Evolutionary conservation across 2,329 filamentous ascomycete genomes (phyloP).

Genomic region (Monilinia polystroma): DNA sequence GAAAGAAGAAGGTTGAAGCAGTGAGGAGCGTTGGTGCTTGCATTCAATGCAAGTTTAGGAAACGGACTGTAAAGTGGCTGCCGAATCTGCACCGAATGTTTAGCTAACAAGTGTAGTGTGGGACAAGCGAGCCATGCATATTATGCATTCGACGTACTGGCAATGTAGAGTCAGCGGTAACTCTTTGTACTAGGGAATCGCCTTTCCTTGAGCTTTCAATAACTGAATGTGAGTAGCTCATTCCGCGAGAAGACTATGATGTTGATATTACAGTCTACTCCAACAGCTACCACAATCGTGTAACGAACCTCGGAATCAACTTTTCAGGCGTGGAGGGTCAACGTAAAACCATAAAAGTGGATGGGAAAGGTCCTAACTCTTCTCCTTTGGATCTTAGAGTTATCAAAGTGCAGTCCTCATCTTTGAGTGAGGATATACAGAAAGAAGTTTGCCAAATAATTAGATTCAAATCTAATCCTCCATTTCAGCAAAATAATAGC

Average conservation of each 20-base stretch:
- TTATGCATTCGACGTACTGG: slow-evolving; percentile 19
- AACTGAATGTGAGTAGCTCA: slow-evolving; percentile 18
- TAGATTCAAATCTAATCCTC: neutral
- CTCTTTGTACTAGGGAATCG: slow-evolving; percentile 22
- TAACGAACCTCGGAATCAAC: slow-evolving; percentile 15
- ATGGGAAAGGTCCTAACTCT: slow-evolving; percentile 30
- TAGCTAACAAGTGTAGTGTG: slow-evolving; percentile 20
- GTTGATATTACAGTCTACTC: slow-evolving; percentile 2
- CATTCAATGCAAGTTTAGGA: slow-evolving; percentile 37
- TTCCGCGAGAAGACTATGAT: neutral
- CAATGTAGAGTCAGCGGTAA: slow-evolving; percentile 8
- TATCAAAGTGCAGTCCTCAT: slow-evolving; percentile 24
- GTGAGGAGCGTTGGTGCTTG: slow-evolving; percentile 37
- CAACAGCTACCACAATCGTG: neutral
- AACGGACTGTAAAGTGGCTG: slow-evolving; percentile 32
- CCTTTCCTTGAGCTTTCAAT: slow-evolving; percentile 24
- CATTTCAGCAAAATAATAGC: neutral
- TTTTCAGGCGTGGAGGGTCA: neutral
- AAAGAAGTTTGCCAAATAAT: slow-evolving; percentile 6
- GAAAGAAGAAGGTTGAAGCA: slow-evolving; percentile 26
- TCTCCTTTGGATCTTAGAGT: slow-evolving; percentile 28
- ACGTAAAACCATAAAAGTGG: slow-evolving; percentile 27
- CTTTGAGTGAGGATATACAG: slow-evolving; percentile 17
- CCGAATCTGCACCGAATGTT: no score
- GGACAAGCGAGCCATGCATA: slow-evolving; percentile 18